Conservation (phyloP, 2,329 filamentous ascomycete species). For the Verticillium tricorpus region DNA sequence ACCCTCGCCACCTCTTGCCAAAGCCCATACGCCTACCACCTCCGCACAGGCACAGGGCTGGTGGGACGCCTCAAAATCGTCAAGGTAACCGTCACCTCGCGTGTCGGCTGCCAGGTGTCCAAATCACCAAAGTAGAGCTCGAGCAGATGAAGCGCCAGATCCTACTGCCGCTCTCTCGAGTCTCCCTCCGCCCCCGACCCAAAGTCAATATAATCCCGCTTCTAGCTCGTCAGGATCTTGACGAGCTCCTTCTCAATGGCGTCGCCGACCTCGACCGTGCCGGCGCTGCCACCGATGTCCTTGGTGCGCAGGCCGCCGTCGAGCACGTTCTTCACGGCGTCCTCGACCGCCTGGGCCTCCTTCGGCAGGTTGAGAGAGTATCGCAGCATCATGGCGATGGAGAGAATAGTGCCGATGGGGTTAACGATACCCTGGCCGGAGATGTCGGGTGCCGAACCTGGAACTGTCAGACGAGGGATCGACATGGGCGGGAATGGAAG, state of each 20-base stretch:
- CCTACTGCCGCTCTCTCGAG: not conserved
- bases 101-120: not conserved
- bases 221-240: slow-evolving; percentile 53
- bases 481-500: not conserved
- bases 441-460: slow-evolving; percentile 88
- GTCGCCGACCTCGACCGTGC: slow-evolving; percentile 62
- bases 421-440: slow-evolving; percentile 80
- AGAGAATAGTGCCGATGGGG: slow-evolving; percentile 87
- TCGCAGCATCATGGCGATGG: slow-evolving; percentile 90
- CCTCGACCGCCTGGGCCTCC: slow-evolving; percentile 75
- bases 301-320: slow-evolving; percentile 74
- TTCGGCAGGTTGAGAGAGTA: slow-evolving; percentile 80
- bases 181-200: not conserved
- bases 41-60: not conserved
- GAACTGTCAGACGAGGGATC: slow-evolving; percentile 1
- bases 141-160: not conserved
- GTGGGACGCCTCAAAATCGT: not conserved
- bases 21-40: not conserved
- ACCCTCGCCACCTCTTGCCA: not conserved
- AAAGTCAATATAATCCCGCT: not conserved
- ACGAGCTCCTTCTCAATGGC: slow-evolving; percentile 70
- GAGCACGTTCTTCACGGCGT: slow-evolving; percentile 74
- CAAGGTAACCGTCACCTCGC: not conserved
- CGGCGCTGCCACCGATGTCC: slow-evolving; percentile 75
- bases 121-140: not conserved